These are phyloP conservation scores for Coemansia sp. DNA, from an alignment of 192 early-diverging fungal genomes.

Conservation along the genomic window DNA sequence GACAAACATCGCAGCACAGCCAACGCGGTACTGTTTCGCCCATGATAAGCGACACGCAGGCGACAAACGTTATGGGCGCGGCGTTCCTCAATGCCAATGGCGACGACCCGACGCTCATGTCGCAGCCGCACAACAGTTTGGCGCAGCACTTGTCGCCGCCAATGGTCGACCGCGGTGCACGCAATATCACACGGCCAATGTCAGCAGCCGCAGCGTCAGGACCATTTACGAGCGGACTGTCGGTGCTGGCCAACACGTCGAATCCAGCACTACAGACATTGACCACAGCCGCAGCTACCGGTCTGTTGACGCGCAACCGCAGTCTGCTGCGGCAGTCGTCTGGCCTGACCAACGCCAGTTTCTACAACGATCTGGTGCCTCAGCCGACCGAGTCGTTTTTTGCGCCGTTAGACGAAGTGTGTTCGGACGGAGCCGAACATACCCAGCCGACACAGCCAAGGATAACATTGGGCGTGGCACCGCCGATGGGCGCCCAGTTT, in stretches of 20 bases:
- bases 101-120: constrained; percentile 48
- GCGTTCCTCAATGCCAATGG: constrained; percentile 38
- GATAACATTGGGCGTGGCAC: neutral
- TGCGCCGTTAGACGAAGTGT: constrained; percentile 52
- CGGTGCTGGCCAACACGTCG: neutral
- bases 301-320: constrained; percentile 40
- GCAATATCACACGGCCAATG: neutral
- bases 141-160: constrained; percentile 40
- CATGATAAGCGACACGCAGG: constrained; percentile 15
- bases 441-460: neutral
- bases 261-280: constrained; percentile 10
- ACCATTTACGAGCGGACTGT: neutral
- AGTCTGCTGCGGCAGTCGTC: constrained; percentile 43
- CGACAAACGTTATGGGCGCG: constrained; percentile 13
- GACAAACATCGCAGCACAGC: neutral
- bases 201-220: neutral
- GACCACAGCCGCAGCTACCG: constrained; percentile 13
- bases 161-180: constrained; percentile 19
- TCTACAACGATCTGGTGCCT: constrained; percentile 50
- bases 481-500: constrained; percentile 31
- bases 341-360: constrained; percentile 38
- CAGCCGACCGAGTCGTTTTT: constrained; percentile 52
- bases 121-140: constrained; percentile 55
- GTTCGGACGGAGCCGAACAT: constrained; percentile 27
- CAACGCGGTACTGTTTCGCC: constrained; percentile 5